Percentiles rank a stretch among this genome's conserved stretches.
Conservation (phyloP, 83 land plant species). For the Thuja plicata region DNA sequence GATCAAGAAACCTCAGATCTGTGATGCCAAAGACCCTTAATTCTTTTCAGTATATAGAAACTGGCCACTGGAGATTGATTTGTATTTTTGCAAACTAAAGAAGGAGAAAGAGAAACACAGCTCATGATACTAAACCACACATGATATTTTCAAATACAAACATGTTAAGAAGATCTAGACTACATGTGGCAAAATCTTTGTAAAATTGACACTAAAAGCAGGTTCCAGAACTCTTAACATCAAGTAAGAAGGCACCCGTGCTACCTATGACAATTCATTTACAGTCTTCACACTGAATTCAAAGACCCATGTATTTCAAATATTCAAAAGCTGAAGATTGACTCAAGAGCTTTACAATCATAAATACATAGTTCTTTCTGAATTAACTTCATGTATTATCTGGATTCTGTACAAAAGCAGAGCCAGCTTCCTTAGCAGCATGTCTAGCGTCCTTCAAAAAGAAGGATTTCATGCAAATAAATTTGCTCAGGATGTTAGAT, state of each 20-base stretch:
- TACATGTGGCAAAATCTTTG: neutral
- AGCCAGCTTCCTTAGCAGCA: neutral
- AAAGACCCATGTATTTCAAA: neutral
- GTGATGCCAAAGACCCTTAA: neutral
- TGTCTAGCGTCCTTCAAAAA: neutral
- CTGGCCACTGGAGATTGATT: neutral
- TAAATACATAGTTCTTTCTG: neutral
- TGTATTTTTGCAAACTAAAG: neutral
- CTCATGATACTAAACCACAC: neutral
- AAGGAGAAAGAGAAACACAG: neutral
- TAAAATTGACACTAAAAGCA: neutral
- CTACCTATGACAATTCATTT: neutral
- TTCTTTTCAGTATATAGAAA: neutral
- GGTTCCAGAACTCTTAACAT: neutral
- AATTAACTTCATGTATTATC: neutral
- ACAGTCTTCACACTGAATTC: neutral
- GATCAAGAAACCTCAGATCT: slow-evolving; percentile 2
- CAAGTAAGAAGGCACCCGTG: neutral
- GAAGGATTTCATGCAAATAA: neutral
- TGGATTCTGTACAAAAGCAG: neutral
- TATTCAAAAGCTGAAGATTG: neutral
- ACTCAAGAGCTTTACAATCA: neutral
- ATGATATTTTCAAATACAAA: neutral
- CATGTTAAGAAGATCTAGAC: neutral
- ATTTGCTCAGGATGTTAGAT: neutral